phyloP scores from a whole-genome alignment of 2,329 filamentous ascomycete genomes.

The Colletotrichum tropicicola region DNA sequence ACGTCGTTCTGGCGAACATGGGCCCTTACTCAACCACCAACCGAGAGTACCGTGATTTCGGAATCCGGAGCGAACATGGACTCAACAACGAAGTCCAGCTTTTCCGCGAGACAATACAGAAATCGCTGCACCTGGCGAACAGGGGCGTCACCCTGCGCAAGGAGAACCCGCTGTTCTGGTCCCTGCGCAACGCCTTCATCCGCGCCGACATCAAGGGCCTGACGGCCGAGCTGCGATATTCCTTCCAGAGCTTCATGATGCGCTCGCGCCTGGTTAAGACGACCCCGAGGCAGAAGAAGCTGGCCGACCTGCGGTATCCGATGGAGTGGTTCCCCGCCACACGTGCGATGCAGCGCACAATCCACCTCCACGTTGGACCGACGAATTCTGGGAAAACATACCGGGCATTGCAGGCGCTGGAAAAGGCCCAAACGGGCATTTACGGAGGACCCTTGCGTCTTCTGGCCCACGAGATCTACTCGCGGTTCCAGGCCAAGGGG shows the following conservation, averaged over 20 bases:
- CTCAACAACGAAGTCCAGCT: constrained; percentile 53
- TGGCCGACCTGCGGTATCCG: constrained; percentile 89
- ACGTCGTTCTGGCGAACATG: constrained; percentile 22
- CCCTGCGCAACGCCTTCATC: constrained; percentile 68
- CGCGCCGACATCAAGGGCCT: constrained; percentile 60
- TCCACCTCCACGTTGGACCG: constrained; percentile 94
- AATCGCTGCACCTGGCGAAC: constrained; percentile 55
- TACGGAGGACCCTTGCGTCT: constrained; percentile 92
- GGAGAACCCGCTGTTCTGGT: constrained; percentile 65
- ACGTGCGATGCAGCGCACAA: constrained; percentile 78
- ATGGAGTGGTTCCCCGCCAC: constrained; percentile 93
- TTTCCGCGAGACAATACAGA: constrained; percentile 55
- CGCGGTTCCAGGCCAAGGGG: constrained; percentile 82
- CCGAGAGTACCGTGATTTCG: constrained; percentile 30
- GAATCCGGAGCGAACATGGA: constrained; percentile 43
- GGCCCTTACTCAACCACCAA: constrained; percentile 27
- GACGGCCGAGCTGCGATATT: constrained; percentile 67
- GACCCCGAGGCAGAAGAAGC: constrained; percentile 65
- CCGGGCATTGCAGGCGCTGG: constrained; percentile 85
- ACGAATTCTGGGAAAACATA: constrained; percentile 99
- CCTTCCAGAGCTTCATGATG: constrained; percentile 73
- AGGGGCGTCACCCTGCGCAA: constrained; percentile 45
- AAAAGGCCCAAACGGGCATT: constrained; percentile 78
- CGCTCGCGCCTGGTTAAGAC: constrained; percentile 63
- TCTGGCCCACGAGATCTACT: constrained; percentile 93